Evolutionary conservation across 805 yeast genomes (phyloP), one percentile per base, ranked within the genome.

Genomic region (Starmerella davenportii): DNA sequence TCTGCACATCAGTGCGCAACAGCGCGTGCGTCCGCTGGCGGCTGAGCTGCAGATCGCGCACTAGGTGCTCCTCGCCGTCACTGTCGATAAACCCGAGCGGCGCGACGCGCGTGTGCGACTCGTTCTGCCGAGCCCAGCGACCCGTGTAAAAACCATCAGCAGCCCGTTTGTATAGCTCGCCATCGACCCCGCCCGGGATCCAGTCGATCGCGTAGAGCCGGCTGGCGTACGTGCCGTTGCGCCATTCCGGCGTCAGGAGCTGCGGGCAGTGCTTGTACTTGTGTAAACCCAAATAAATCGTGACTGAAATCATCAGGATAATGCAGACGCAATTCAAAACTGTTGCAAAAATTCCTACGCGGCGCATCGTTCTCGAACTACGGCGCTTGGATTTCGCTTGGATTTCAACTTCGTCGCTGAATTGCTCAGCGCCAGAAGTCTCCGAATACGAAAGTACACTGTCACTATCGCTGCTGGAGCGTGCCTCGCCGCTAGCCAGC

Each of bases 21-120:
- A 87, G 53, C 1, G 73, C 76, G 48, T 60, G 65, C 18, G 65
- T 57, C 16, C 67, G 54, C 8, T 63, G 52, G 30, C 63, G 59
- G 46, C 68, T 71, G 5, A 75, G 57, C 4, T 64, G 57, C 11
- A 65, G 51, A 0, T 59, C 47, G 5, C 65, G 62, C 1, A 76
- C 60, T 0, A 43, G 35, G 34, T 69, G 55, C 2, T 55, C 57
- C 3, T 15, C 20, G 5, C 30, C 43, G 16, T 28, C 17, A 20
- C n/a, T 14, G 0, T 51, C 45, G 2, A 63, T 55, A 49, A 64
- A 69, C 0, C 47, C 46, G 38, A 79, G 66, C 5, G 34, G 35
- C 17, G 45, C 36, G 19, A 45, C 23, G 29, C 43, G 29, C 24
- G 31, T 38, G 33, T 28, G 31, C 28, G 37, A 35, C 19, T 35